Conservation (phyloP, 2,329 filamentous ascomycete species). For the Neophaeococcomyces mojaviensis region DNA sequence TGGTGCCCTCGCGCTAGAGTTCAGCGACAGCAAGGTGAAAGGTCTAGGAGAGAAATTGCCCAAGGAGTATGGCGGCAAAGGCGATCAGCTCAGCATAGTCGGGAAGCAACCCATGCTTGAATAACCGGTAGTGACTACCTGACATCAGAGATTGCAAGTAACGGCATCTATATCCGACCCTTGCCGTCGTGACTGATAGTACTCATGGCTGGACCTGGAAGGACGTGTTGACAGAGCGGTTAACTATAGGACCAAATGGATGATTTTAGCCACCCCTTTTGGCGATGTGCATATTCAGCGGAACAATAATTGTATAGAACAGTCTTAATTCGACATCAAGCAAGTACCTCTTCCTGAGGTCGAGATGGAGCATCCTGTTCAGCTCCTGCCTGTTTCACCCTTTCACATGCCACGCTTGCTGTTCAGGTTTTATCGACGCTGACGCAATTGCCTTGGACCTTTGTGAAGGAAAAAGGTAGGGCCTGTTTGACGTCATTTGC, state of each 20-base stretch:
- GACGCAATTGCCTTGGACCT: neutral
- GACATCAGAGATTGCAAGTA: conserved; percentile 22
- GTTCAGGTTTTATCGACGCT: neutral
- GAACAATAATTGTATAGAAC: no score
- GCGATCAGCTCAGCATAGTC: conserved; percentile 38
- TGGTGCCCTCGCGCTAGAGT: conserved; percentile 56
- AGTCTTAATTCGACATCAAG: no score
- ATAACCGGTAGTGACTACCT: neutral
- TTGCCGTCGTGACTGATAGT: neutral
- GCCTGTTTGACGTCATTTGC: neutral
- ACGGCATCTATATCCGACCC: neutral
- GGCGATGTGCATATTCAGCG: no score
- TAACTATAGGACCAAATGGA: no score
- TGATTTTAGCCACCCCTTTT: no score
- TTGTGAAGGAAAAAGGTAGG: neutral
- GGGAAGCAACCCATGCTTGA: conserved; percentile 13
- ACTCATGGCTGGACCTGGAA: neutral
- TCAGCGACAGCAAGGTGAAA: conserved; percentile 38
- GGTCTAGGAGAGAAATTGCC: conserved; percentile 55
- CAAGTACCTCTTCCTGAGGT: no score
- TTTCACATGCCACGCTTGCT: no score
- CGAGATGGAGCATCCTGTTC: no score
- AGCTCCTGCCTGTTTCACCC: no score
- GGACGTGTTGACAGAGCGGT: neutral
- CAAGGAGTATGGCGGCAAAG: conserved; percentile 70